Evolutionary conservation across 1,139 yeast genomes (phyloP).

Genomic region (Debaryomyces robertsiae): DNA sequence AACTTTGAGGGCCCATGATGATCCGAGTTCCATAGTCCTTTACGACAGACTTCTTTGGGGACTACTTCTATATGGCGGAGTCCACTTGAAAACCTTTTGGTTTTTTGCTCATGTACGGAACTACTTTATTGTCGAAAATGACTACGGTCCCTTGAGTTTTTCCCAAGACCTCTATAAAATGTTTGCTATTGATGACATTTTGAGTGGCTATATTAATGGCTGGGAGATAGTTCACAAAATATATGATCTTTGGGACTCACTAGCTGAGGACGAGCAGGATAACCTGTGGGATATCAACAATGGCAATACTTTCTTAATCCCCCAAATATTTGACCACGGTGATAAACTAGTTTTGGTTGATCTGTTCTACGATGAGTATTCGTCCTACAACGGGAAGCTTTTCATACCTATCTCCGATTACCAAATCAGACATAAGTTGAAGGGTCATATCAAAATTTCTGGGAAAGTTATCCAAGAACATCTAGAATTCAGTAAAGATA

Average conservation of each 20-base stretch:
- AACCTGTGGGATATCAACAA: constrained; percentile 23
- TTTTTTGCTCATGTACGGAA: constrained; percentile 37
- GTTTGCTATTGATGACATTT: constrained; percentile 15
- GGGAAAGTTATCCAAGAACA: constrained; percentile 16
- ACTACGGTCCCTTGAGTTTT: constrained; percentile 26
- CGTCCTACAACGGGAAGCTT: constrained; percentile 11
- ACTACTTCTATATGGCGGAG: constrained; percentile 45
- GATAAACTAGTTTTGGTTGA: constrained; percentile 20
- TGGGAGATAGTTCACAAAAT: constrained; percentile 25
- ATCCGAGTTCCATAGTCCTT: constrained; percentile 30
- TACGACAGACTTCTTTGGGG: constrained; percentile 44
- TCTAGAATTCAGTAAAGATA: constrained; percentile 21
- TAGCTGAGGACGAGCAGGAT: constrained; percentile 16
- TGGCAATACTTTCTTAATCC: constrained; percentile 23
- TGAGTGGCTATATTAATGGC: constrained; percentile 24
- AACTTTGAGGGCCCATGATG: constrained; percentile 33
- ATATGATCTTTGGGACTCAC: constrained; percentile 14
- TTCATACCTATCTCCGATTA: constrained; percentile 19
- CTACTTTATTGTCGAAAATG: constrained; percentile 25
- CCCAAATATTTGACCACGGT: constrained; percentile 23
- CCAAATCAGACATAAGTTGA: constrained; percentile 21
- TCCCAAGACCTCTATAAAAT: constrained; percentile 17
- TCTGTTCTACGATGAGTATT: constrained; percentile 24
- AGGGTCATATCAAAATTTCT: constrained; percentile 22
- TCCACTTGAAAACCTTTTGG: constrained; percentile 45